Conservation (phyloP, 2,329 filamentous ascomycete genomes). For the Claviceps maximensis region DNA sequence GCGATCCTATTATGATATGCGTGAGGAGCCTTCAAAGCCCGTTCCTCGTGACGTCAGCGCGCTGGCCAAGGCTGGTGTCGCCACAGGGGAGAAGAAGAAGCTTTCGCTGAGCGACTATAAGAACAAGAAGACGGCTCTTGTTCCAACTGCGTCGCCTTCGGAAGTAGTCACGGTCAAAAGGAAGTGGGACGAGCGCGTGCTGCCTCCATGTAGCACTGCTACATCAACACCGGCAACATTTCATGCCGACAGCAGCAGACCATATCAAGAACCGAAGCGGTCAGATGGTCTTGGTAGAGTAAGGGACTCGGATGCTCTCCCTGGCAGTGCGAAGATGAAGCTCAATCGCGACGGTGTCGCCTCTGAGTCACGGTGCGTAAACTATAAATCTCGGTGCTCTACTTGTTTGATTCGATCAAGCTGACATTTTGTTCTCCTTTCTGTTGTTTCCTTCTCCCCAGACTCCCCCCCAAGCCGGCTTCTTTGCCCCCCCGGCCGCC, state of each 20-base stretch:
- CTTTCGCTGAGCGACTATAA: conserved; percentile 47
- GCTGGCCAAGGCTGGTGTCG: conserved; percentile 25
- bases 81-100: conserved; percentile 39
- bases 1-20: conserved; percentile 43
- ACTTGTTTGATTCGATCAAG: neutral
- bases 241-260: neutral
- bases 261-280: conserved; percentile 4
- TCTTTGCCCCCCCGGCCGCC: conserved; percentile 22
- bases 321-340: conserved; percentile 2
- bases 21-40: conserved; percentile 33
- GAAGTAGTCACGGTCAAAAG: conserved; percentile 20
- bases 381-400: neutral
- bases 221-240: conserved; percentile 7
- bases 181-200: conserved; percentile 19
- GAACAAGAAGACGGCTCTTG: conserved; percentile 32
- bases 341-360: conserved; percentile 1
- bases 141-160: conserved; percentile 23
- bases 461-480: conserved; percentile 25
- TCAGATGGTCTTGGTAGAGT: conserved; percentile 6
- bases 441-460: conserved; percentile 7
- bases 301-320: conserved; percentile 3
- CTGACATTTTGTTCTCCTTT: neutral
- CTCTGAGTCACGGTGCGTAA: conserved; percentile 7
- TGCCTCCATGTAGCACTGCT: conserved; percentile 9
- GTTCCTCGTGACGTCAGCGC: conserved; percentile 23